These are phyloP conservation scores for Beauveria varroae DNA, from an alignment of 2,329 filamentous ascomycete species.

Conservation along the genomic window DNA sequence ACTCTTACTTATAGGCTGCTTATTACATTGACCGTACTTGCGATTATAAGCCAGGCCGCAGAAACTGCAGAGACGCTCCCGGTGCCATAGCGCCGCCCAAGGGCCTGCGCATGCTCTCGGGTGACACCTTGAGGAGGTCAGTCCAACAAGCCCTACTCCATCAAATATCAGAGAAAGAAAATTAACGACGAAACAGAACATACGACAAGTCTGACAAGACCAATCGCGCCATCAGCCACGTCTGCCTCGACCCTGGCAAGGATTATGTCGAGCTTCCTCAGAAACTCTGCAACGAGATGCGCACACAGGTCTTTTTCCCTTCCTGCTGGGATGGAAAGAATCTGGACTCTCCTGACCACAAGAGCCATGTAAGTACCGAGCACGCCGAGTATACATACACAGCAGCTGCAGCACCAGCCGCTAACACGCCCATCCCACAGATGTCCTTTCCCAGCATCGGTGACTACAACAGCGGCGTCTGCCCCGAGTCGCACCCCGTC, in stretches of 20 bases:
- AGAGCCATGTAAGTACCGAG: constrained; percentile 39
- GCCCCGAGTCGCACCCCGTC: constrained; percentile 34
- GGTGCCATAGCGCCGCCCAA: constrained; percentile 50
- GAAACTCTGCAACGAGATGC: constrained; percentile 44
- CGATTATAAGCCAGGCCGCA: constrained; percentile 19
- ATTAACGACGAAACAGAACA: constrained; percentile 20
- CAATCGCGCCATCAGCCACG: constrained; percentile 45
- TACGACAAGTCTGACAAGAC: constrained; percentile 36
- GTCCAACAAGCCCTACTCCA: not conserved
- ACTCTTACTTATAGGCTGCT: constrained; percentile 15
- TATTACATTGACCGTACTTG: constrained; percentile 22
- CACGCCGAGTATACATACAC: not conserved
- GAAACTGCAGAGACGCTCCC: constrained; percentile 15
- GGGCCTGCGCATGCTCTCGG: constrained; percentile 60
- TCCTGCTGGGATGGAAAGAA: constrained; percentile 56
- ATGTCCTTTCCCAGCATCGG: constrained; percentile 22
- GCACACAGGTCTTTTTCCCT: constrained; percentile 50
- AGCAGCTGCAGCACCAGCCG: not conserved
- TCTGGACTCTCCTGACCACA: constrained; percentile 46
- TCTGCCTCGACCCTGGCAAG: constrained; percentile 41
- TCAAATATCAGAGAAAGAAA: not conserved
- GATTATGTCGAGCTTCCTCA: constrained; percentile 47
- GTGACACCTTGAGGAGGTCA: constrained; percentile 41
- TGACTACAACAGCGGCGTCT: constrained; percentile 25
- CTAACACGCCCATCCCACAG: constrained; percentile 12